These are phyloP conservation scores for Botryotinia narcissicola DNA, from an alignment of 2,329 filamentous ascomycete genomes.

Conservation along the genomic window DNA sequence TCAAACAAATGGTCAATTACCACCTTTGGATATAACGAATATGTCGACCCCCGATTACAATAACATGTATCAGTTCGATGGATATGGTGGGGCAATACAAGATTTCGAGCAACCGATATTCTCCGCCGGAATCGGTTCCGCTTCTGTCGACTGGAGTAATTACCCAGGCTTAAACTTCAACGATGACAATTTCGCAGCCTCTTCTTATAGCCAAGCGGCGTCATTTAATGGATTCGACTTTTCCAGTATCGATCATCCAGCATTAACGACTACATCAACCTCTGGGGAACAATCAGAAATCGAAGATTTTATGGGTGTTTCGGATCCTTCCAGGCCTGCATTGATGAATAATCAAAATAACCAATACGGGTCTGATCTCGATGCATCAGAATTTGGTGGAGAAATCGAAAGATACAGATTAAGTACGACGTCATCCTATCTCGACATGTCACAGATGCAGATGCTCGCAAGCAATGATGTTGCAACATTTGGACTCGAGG, in stretches of 20 bases:
- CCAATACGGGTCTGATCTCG: conserved; percentile 40
- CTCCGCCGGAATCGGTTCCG: conserved; percentile 59
- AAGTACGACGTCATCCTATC: conserved; percentile 48
- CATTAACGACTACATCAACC: conserved; percentile 57
- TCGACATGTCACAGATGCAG: conserved; percentile 47
- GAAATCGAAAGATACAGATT: conserved; percentile 50
- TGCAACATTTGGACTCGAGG: conserved; percentile 53
- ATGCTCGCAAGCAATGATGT: conserved; percentile 48
- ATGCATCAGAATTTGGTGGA: conserved; percentile 41
- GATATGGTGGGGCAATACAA: conserved; percentile 47
- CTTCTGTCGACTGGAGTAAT: conserved; percentile 54
- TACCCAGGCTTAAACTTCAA: conserved; percentile 52
- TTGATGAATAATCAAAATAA: conserved; percentile 46
- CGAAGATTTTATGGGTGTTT: conserved; percentile 53
- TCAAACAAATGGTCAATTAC: conserved; percentile 52
- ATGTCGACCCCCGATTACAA: conserved; percentile 48
- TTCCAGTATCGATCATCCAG: conserved; percentile 53
- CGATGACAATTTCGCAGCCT: conserved; percentile 50
- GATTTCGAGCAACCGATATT: conserved; percentile 55
- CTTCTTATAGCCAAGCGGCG: conserved; percentile 54
- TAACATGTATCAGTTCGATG: conserved; percentile 47
- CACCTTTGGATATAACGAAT: conserved; percentile 57
- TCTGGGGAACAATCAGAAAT: conserved; percentile 67
- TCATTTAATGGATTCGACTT: conserved; percentile 56
- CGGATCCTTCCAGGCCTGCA: conserved; percentile 38